Evolutionary conservation across 139 green algal species (phyloP), one percentile per base, ranked within the genome.

Genomic region (Picochlorum sp.): DNA sequence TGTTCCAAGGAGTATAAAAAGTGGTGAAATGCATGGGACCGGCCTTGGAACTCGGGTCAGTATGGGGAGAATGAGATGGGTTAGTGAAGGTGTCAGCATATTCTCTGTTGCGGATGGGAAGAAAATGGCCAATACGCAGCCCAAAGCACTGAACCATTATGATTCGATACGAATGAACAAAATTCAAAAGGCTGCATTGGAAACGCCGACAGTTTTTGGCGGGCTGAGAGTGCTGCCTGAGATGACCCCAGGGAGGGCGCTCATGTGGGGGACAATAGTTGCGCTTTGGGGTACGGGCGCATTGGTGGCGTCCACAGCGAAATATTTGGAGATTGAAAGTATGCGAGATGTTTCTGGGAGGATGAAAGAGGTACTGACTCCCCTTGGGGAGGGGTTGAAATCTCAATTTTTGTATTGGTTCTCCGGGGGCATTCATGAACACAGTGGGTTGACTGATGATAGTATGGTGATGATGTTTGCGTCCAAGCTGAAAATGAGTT

Each of bases 181-280:
- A 20, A 61, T 78, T n/a, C 51, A 58, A n/a, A 66, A 67, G 28
- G 71, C 67, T 1, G 51, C 65, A 4, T 52, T 77, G 28, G 65
- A 80, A 58, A 66, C 77, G 8, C 76, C 74, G 16, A 71, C 41
- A n/a, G 21, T 75, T 16, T 28, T 65, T 21, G 64, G 62, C 4
- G 56, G 56, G 28, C 38, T 58, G 28, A 38, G 68, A 21, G 32
- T 69, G 24, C 18, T 68, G 11, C 59, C 71, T 18, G 30, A 62
- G 18, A 21, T 56, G 20, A 67, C 66, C 6, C 66, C 61, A 18
- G 66, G 66, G 21, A 66, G 72, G 23, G 68, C 77, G 3, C 58
- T 84, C 50, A 54, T 84, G 28, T 80, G 72, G 78, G 78, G 78
- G 37, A 74, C 38, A 49, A 52, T 84, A n/a, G 50, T 83, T 56